Evolutionary conservation across 257 asterid genomes (phyloP), one percentile per base, ranked within the genome.

Genomic region (Buddleja alternifolia): DNA sequence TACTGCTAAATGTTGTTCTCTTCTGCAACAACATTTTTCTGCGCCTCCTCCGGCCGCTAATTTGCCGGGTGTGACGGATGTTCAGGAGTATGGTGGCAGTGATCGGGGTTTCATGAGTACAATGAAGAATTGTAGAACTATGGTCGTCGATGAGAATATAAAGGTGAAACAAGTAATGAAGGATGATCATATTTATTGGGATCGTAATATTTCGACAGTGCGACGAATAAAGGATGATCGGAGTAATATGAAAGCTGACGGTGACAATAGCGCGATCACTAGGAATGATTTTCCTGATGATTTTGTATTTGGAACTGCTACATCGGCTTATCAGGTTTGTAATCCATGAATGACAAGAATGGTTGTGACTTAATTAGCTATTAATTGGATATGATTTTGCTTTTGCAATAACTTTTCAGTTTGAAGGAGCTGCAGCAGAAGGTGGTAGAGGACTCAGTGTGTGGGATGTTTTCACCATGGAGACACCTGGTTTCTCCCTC

Each of bases 381-480:
- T 29, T 29, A 29, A 29, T 29, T 5, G 2, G 34, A 17, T 61
- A 15, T 7, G 20, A 59, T 4, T 29, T 59, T 10, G 10, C 1
- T 21, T 63, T 44, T 19, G 15, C 42, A 11, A n/a, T n/a, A 6
- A 9, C 21, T 69, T 23, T 47, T 2, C 24, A 74, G 81, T 65
- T 66, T 60, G 81, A 77, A 72, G 81, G 81, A 60, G 81, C 78
- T 0, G 75, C 81, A 2, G 77, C 81, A 45, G 45, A 77, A 61
- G 81, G 81, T 24, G 81, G 81, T 6, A 77, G 73, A 54, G 81
- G 81, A 52, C 73, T 72, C 46, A 66, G 78, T 16, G 60, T 67
- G 14, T 77, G 81, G 81, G 81, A 77, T 61, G 53, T 74, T n/a
- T 77, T 71, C 59, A 66, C 75, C 8, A 60, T 53, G 66, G 78